These are phyloP conservation scores for Rhizopogon vinicolor DNA, from an alignment of 768 basidiomycete species.

Conservation along the genomic window DNA sequence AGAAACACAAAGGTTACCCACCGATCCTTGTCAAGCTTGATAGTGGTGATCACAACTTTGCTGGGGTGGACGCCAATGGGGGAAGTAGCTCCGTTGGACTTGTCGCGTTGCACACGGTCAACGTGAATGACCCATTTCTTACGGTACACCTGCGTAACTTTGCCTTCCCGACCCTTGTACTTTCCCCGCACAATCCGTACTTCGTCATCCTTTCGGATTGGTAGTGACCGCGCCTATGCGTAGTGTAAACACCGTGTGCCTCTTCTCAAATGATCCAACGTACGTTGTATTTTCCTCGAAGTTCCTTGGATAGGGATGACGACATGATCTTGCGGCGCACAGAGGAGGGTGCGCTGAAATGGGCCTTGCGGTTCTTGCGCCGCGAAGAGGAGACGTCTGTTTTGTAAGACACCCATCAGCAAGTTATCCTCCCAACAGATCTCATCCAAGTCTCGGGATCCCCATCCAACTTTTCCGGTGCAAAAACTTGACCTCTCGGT, in stretches of 20 bases:
- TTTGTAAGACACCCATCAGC: constrained; percentile 26
- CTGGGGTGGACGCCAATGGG: constrained; percentile 95
- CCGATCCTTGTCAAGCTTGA: constrained; percentile 94
- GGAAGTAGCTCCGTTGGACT: constrained; percentile 91
- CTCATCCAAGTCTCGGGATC: constrained; percentile 37
- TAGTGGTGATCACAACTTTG: constrained; percentile 90
- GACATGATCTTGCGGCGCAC: constrained; percentile 98
- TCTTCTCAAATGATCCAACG: constrained; percentile 24
- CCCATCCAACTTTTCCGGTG: constrained; percentile 52
- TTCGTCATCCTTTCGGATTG: constrained; percentile 98
- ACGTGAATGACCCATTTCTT: constrained; percentile 99
- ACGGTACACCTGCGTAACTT: constrained; percentile 96
- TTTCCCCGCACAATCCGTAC: constrained; percentile 95
- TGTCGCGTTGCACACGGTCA: constrained; percentile 96
- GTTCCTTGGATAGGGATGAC: constrained; percentile 91
- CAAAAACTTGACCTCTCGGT: constrained; percentile 23
- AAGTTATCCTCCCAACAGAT: constrained; percentile 16
- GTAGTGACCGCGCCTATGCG: constrained; percentile 78
- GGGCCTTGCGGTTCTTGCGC: constrained; percentile 98
- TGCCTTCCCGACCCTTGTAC: constrained; percentile 98
- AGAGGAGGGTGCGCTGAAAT: constrained; percentile 94
- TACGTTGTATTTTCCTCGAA: constrained; percentile 88
- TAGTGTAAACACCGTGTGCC: background rate
- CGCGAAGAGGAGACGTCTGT: constrained; percentile 87
- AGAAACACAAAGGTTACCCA: constrained; percentile 21